Base-by-base conservation (phyloP, 441 rosid species). In the Gossypium gossypioides region DNA sequence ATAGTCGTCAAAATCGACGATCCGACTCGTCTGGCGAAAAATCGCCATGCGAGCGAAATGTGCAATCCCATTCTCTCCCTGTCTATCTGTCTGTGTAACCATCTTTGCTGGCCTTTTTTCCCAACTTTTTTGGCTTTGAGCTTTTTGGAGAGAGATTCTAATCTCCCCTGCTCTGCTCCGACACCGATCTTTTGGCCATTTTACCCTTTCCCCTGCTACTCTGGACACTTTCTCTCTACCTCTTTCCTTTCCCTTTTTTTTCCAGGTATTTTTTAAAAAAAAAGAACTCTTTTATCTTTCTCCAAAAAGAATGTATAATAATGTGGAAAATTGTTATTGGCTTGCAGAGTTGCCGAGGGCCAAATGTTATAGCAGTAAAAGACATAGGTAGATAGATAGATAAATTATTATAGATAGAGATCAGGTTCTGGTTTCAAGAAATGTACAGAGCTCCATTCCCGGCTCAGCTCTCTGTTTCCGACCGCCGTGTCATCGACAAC, bases 401-500 rank as follows among this genome's bases (percentile, higher is more conserved):
- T 7, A 71, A 19, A 10, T n/a, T 2, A 32, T 32, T 6, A 60
- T 12, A 72, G 59, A 60, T 27, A 52, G 27, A 58, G 37, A 58
- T 58, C 40, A 15, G 71, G 48, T 63, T 73, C 42, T 22, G 62
- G 70, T 42, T 10, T 59, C 16, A 67, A 29, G 77, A 68, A 18
- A 84, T 78, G 86, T 77, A 77, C 64, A 21, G 60, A 48, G 25
- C 76, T 58, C 55, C 77, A 6, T 42, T 61, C 78, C 85, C 82
- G 16, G 72, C 75, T 40, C 86, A 84, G 60, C 74, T 77, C 66
- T 78, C 93, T 55, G 83, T 80, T 57, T 84, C 82, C 59, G 74
- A 80, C 73, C 74, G 81, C 18, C 78, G 75, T 19, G 79, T 80
- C 79, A 71, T 81, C 56, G 82, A 57, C 44, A 32, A n/a, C 61